phyloP scores from a whole-genome alignment of 2,329 filamentous ascomycete species.

The Lasiodiplodia citricola region DNA sequence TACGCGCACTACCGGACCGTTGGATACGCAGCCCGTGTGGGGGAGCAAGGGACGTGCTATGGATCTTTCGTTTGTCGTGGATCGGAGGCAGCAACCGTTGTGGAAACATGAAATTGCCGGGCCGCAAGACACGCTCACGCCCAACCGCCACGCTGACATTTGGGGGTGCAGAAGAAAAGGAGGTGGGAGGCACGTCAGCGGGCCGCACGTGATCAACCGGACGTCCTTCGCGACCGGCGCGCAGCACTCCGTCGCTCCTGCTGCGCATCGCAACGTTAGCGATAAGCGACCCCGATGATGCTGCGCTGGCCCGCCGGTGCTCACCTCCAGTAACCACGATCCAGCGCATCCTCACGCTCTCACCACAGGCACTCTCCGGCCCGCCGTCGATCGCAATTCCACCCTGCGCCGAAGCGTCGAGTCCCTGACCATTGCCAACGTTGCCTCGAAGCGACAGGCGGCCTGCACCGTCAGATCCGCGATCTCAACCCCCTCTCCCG shows the following conservation, averaged over 20 bases:
- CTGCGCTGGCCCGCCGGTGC: conserved; percentile 22
- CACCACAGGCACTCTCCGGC: not conserved
- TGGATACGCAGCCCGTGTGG: conserved; percentile 4
- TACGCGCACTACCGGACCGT: conserved; percentile 22
- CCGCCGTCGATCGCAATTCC: conserved; percentile 18
- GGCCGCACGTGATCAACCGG: conserved; percentile 7
- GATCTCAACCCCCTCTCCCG: conserved; percentile 16
- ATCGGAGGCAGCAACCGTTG: conserved; percentile 6
- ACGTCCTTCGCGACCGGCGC: conserved; percentile 5
- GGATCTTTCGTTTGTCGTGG: not conserved
- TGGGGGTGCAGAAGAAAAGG: not conserved
- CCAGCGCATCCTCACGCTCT: not conserved
- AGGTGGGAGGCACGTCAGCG: conserved; percentile 6
- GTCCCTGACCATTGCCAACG: conserved; percentile 20
- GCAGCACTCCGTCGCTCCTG: conserved; percentile 11
- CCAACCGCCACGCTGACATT: conserved; percentile 5
- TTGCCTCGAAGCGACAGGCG: conserved; percentile 7
- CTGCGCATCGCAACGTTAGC: conserved; percentile 15
- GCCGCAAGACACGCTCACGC: not conserved
- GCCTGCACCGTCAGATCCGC: conserved; percentile 5
- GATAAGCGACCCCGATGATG: conserved; percentile 10
- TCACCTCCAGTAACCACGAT: conserved; percentile 11
- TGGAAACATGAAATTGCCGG: not conserved
- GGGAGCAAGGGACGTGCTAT: not conserved
- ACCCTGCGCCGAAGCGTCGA: not conserved